Evolutionary conservation across 1,284 basidiomycete genomes (phyloP).

Genomic region (Tausonia pullulans): DNA sequence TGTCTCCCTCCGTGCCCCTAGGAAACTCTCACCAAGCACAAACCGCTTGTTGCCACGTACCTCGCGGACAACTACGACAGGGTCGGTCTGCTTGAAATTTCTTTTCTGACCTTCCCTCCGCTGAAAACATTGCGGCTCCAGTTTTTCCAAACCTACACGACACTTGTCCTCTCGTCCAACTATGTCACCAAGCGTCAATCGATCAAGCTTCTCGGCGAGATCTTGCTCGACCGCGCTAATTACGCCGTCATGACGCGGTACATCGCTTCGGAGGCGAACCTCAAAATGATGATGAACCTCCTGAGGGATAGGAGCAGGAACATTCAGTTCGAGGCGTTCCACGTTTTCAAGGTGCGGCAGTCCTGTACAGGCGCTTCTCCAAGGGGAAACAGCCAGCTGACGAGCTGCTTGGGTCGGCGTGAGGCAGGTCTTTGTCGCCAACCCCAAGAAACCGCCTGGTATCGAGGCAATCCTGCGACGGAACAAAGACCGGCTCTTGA

Average conservation of each 20-base stretch:
- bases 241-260: conserved; percentile 99
- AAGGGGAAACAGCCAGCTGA: neutral
- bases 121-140: conserved; percentile 28
- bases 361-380: neutral
- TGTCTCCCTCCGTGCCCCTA: conserved; percentile 19
- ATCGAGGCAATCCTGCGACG: conserved; percentile 82
- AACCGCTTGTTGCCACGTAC: conserved; percentile 91
- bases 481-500: conserved; percentile 86
- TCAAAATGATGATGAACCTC: conserved; percentile 99
- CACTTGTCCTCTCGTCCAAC: conserved; percentile 82
- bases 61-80: conserved; percentile 93
- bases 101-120: neutral
- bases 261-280: conserved; percentile 75
- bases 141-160: conserved; percentile 93
- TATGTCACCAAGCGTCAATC: conserved; percentile 99
- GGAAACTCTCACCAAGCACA: conserved; percentile 90
- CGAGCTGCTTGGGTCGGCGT: too few relatives aligned
- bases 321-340: conserved; percentile 99
- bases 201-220: conserved; percentile 94
- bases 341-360: conserved; percentile 85
- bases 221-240: conserved; percentile 91
- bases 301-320: conserved; percentile 95
- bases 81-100: conserved; percentile 40
- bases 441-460: conserved; percentile 94
- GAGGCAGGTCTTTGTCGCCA: conserved; percentile 85